Percentiles rank a stretch among this genome's conserved stretches.
Evolutionary conservation across 148 eudicot genomes (phyloP).

Genomic region (Chenopodium quinoa): DNA sequence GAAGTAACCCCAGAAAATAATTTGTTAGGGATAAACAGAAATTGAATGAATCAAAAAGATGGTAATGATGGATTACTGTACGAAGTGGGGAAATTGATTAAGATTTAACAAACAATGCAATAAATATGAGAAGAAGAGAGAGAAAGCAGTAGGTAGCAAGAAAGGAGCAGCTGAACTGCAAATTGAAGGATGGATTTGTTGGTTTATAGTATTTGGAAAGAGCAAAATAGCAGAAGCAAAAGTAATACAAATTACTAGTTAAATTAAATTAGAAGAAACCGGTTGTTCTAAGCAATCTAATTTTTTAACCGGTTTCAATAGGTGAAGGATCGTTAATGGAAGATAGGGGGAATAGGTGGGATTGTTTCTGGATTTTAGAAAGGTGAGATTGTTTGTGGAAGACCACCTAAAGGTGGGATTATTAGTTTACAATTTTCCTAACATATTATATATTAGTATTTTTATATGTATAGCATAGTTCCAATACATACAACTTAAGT

Average conservation of each 20-base stretch:
- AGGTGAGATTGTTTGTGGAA: too few species aligned
- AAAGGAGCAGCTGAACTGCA: slow-evolving; percentile 55
- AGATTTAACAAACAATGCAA: not conserved
- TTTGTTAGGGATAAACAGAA: not conserved
- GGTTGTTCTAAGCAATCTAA: too few species aligned
- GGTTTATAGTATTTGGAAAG: slow-evolving; percentile 19
- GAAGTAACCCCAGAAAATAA: not conserved
- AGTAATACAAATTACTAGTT: not conserved
- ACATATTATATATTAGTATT: too few species aligned
- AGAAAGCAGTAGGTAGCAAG: slow-evolving; percentile 37
- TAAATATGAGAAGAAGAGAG: slow-evolving; percentile 20
- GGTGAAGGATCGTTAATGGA: too few species aligned
- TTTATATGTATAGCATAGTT: too few species aligned
- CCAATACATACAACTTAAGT: too few species aligned
- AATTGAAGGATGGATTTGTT: slow-evolving; percentile 17
- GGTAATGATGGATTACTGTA: slow-evolving; percentile 5
- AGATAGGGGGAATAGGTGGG: too few species aligned
- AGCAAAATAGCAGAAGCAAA: not conserved
- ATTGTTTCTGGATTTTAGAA: too few species aligned
- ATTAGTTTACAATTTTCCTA: too few species aligned
- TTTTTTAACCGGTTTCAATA: too few species aligned
- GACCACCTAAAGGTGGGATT: too few species aligned
- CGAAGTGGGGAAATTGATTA: not conserved
- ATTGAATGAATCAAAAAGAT: slow-evolving; percentile 12
- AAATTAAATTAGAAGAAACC: too few species aligned